phyloP scores from a whole-genome alignment of 345 rosid species.

The Erysimum cheiranthoides region DNA sequence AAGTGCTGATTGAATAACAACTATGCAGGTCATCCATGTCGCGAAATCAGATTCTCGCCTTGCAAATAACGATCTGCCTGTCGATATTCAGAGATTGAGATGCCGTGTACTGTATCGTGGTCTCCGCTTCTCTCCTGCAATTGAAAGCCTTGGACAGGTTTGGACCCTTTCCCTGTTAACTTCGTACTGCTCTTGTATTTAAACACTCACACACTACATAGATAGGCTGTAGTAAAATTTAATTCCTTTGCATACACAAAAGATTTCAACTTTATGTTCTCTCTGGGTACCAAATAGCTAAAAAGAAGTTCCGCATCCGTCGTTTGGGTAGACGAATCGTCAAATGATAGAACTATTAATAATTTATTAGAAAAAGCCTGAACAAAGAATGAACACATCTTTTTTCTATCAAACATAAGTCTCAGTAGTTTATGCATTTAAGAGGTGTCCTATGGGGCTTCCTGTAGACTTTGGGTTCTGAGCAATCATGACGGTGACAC shows the following conservation, averaged over 20 bases:
- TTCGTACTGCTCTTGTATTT: slow-evolving; percentile 1
- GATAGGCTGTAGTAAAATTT: slow-evolving; percentile 10
- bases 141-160: slow-evolving; percentile 89
- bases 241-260: slow-evolving; percentile 18
- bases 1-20: slow-evolving; percentile 15
- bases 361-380: background rate
- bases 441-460: slow-evolving; percentile 92
- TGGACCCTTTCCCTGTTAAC: slow-evolving; percentile 32
- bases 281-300: slow-evolving; percentile 8
- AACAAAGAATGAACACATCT: background rate
- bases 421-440: slow-evolving; percentile 62
- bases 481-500: slow-evolving; percentile 86
- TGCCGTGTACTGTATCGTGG: slow-evolving; percentile 85
- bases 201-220: slow-evolving; percentile 18
- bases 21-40: slow-evolving; percentile 76
- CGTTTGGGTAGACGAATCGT: background rate
- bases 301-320: background rate
- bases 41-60: slow-evolving; percentile 96
- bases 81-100: slow-evolving; percentile 85
- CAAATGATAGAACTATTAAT: background rate
- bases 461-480: slow-evolving; percentile 89
- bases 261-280: slow-evolving; percentile 8
- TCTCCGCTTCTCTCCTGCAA: slow-evolving; percentile 76
- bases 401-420: slow-evolving; percentile 20
- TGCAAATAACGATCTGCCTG: slow-evolving; percentile 86